Percentiles rank a stretch among this genome's conserved stretches.
Conservation (phyloP, 1,284 basidiomycete genomes). For the Pisolithus thermaeus region DNA sequence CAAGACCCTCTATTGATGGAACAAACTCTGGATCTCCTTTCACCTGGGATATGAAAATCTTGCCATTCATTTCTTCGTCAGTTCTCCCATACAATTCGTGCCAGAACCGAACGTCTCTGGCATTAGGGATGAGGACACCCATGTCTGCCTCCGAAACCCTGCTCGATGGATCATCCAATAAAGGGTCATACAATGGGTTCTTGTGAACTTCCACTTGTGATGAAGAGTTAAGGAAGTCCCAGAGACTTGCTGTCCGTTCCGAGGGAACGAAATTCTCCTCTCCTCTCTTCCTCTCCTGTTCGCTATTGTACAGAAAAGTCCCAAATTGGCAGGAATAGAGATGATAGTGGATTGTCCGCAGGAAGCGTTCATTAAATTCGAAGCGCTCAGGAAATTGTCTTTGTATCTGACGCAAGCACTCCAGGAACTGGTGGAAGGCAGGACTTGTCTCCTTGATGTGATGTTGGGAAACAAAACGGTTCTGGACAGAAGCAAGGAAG, state of each 20-base stretch:
- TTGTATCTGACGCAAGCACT: constrained; percentile 88
- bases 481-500: constrained; percentile 87
- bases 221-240: constrained; percentile 79
- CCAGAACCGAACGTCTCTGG: constrained; percentile 91
- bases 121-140: constrained; percentile 80
- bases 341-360: constrained; percentile 81
- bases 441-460: constrained; percentile 96
- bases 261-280: constrained; percentile 52
- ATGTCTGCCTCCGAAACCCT: constrained; percentile 65
- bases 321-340: constrained; percentile 94
- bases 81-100: constrained; percentile 78
- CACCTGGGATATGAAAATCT: constrained; percentile 40
- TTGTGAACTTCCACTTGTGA: constrained; percentile 54
- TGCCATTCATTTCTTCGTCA: constrained; percentile 94
- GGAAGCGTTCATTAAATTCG: constrained; percentile 89
- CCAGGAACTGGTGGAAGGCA: constrained; percentile 97
- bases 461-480: constrained; percentile 73
- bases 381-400: constrained; percentile 91
- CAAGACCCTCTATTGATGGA: constrained; percentile 45
- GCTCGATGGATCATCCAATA: constrained; percentile 68
- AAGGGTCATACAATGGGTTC: constrained; percentile 69
- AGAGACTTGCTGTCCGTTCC: constrained; percentile 72
- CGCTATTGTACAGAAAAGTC: constrained; percentile 90
- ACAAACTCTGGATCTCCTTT: constrained; percentile 47
- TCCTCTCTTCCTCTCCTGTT: constrained; percentile 69